Percentiles rank a stretch among this genome's conserved stretches.
Evolutionary conservation across 352 stramenopile species (phyloP).

Genomic region (Pythium sukuiense): DNA sequence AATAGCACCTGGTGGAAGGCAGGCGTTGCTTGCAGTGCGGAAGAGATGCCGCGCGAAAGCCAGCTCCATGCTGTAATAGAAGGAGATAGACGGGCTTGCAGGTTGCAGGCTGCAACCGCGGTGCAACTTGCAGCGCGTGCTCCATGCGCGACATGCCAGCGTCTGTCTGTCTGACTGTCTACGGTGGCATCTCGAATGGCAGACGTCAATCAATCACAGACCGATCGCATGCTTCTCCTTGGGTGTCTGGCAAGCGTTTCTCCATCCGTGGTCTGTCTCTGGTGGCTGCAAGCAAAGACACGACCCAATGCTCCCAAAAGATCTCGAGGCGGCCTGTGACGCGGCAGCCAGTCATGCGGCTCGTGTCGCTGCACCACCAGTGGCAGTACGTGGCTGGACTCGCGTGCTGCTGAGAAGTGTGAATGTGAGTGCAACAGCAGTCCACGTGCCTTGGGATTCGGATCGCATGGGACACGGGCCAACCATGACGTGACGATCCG

Average conservation of each 20-base stretch:
- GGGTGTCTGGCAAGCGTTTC: background rate
- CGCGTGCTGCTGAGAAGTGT: background rate
- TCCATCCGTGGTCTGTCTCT: constrained; percentile 1
- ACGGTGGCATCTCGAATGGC: background rate
- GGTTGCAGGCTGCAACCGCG: too few species aligned
- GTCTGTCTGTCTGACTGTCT: background rate
- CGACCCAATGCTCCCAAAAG: too few species aligned
- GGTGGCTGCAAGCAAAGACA: background rate
- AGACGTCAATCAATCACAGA: background rate
- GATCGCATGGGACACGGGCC: background rate
- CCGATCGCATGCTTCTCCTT: too few species aligned
- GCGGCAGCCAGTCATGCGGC: constrained; percentile 5
- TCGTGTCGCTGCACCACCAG: background rate
- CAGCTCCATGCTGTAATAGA: background rate
- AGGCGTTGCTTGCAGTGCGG: background rate
- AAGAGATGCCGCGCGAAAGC: background rate
- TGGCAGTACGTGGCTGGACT: background rate
- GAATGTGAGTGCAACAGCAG: background rate
- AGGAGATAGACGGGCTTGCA: background rate
- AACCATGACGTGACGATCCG: background rate
- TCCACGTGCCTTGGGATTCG: background rate
- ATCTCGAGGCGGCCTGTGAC: background rate
- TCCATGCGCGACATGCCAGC: constrained; percentile 1
- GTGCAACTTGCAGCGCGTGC: background rate
- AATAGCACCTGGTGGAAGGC: background rate